A percentile compares a stretch with the other conserved stretches of the same genome.
Conservation (phyloP, 2,329 filamentous ascomycete genomes). For the Nemania sp. region DNA sequence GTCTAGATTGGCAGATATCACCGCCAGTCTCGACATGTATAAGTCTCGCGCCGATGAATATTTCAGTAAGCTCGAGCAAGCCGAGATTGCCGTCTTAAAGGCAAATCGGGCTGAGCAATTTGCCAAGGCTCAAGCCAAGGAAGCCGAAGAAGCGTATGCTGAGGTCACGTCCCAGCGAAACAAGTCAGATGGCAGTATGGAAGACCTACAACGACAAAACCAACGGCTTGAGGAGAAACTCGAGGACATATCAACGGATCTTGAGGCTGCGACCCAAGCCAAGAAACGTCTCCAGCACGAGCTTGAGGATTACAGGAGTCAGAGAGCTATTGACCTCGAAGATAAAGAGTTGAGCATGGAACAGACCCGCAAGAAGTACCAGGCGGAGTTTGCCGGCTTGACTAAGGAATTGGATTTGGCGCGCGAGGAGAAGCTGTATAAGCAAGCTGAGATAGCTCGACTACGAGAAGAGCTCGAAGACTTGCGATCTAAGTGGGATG, state of each 20-base stretch:
- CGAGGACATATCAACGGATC: slow-evolving; percentile 88
- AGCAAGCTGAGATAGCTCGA: slow-evolving; percentile 81
- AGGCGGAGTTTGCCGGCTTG: slow-evolving; percentile 84
- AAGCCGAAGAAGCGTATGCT: slow-evolving; percentile 89
- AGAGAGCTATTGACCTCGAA: slow-evolving; percentile 93
- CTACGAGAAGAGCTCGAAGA: slow-evolving; percentile 96
- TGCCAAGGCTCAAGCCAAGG: slow-evolving; percentile 83
- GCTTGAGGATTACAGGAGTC: slow-evolving; percentile 94
- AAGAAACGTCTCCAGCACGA: slow-evolving; percentile 96
- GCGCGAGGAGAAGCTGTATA: slow-evolving; percentile 84
- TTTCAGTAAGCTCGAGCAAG: slow-evolving; percentile 95
- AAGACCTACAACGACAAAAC: slow-evolving; percentile 87
- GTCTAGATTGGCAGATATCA: slow-evolving; percentile 81
- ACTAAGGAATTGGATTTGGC: slow-evolving; percentile 93
- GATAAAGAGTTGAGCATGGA: slow-evolving; percentile 96
- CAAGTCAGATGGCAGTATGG: slow-evolving; percentile 82
- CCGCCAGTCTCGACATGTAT: slow-evolving; percentile 83
- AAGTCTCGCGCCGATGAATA: slow-evolving; percentile 94
- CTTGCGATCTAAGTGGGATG: slow-evolving; percentile 94
- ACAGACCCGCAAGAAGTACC: slow-evolving; percentile 96
- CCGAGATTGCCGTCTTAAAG: slow-evolving; percentile 93
- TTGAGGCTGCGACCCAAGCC: slow-evolving; percentile 80
- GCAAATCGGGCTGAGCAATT: slow-evolving; percentile 91
- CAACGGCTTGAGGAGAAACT: slow-evolving; percentile 89
- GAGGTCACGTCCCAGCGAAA: slow-evolving; percentile 90